These are phyloP conservation scores for Penicillium herquei DNA, from an alignment of 495 filamentous ascomycete genomes.

Conservation along the genomic window DNA sequence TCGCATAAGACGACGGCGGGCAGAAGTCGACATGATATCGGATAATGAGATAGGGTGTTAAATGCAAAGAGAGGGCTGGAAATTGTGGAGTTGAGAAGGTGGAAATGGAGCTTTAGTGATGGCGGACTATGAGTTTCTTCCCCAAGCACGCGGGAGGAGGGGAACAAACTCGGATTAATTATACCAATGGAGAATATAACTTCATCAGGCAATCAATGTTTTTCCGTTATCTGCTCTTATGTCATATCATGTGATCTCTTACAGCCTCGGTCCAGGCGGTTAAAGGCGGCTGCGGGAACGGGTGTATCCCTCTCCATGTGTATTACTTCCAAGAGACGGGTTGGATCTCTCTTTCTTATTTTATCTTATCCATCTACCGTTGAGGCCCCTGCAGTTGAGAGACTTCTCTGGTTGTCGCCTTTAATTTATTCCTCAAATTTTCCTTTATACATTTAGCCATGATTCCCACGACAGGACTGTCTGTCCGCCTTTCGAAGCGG, in stretches of 20 bases:
- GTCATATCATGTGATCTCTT: conserved; percentile 25
- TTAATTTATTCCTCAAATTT: too few relatives aligned
- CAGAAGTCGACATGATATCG: conserved; percentile 80
- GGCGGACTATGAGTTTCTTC: conserved; percentile 6
- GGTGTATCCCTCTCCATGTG: conserved; percentile 3
- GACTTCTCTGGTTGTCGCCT: too few relatives aligned
- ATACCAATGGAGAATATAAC: conserved; percentile 22
- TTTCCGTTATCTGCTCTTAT: conserved; percentile 2
- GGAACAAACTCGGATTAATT: conserved; percentile 15
- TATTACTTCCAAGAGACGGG: neutral
- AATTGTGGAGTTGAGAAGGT: conserved; percentile 3
- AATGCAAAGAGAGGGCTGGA: conserved; percentile 2
- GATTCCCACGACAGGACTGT: conserved; percentile 24
- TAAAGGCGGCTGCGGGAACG: conserved; percentile 24
- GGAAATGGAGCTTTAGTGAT: neutral
- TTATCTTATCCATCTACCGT: neutral
- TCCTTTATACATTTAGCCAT: conserved; percentile 8
- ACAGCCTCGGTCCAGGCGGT: conserved; percentile 32
- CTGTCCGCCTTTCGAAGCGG: conserved; percentile 32
- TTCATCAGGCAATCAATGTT: neutral
- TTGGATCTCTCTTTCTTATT: neutral
- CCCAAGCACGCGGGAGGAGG: conserved; percentile 16
- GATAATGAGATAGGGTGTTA: conserved; percentile 6
- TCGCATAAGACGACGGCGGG: conserved; percentile 92
- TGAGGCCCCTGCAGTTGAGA: too few relatives aligned